Evolutionary conservation across 148 eudicot species (phyloP), one percentile per base, ranked within the genome.

Genomic region (Chenopodium album): DNA sequence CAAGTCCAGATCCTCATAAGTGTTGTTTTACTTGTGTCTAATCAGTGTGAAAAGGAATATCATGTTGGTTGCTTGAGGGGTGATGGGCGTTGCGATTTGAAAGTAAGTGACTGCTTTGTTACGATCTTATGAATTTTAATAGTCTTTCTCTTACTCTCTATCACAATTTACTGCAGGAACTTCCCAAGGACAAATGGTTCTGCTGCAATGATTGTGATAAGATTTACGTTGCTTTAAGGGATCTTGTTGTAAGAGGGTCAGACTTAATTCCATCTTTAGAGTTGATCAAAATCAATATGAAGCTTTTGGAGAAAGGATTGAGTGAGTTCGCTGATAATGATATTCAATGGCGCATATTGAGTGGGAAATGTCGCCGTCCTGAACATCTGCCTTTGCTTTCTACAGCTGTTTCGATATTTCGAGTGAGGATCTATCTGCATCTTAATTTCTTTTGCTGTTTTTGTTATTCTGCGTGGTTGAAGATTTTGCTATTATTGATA

Each of bases 31-130:
- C 74, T 67, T 76, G 71, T 85, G 81, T 78, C 75, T 86, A 71
- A 76, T 73, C 73, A 96, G 99, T 96, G 99, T 83, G 99, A 91
- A 87, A 96, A 86, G 90, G 98, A 96, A 83, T 96, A 92, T 76
- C 99, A 96, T 88, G 98, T 94, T 84, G 93, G 94, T 81, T 96
- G 99, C 86, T 87, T 94, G 88, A 89, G 97, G 81, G 86, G 83
- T 41, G 86, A 76, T 77, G 97, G 95, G 63, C 76, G 87, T 68
- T 94, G 94, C 70, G 95, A 96, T 89, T 76, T 93, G 81, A 94
- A 91, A 82, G 99, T 96, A 87, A 85, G 90, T 79, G 67, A n/a
- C 41, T 74, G 46, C 31, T 59, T 64, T 77, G 26, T 78, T 20
- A 3, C 44, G 76, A 56, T 14, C 17, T 17, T 13, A 52, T 52